Evolutionary conservation across 495 filamentous ascomycete species (phyloP).

Genomic region (Trichoderma erinaceum): DNA sequence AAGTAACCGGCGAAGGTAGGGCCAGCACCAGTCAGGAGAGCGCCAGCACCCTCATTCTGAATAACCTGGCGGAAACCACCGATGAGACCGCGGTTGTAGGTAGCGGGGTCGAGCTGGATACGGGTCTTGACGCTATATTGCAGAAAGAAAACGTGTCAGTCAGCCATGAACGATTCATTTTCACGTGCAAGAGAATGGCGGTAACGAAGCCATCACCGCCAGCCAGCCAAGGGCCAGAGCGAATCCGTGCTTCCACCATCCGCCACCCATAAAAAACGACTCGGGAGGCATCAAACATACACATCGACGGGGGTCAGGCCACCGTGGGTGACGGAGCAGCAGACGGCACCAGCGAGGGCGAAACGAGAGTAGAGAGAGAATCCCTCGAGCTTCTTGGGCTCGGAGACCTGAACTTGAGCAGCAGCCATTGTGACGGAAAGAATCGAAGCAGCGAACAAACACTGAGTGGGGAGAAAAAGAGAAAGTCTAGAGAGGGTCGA

Average conservation of each 20-base stretch:
- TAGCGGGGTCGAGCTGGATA: constrained; percentile 86
- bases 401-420: constrained; percentile 20
- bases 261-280: background rate
- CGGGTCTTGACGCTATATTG: constrained; percentile 78
- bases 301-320: constrained; percentile 91
- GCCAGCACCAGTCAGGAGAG: constrained; percentile 80
- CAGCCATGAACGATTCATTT: background rate
- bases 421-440: background rate
- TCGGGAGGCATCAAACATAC: constrained; percentile 51
- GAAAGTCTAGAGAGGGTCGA: background rate
- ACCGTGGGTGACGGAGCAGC: constrained; percentile 92
- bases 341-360: constrained; percentile 88
- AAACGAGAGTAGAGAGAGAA: constrained; percentile 69
- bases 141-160: background rate
- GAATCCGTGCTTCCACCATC: background rate
- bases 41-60: constrained; percentile 77
- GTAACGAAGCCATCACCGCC: background rate
- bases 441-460: constrained; percentile 9
- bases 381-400: constrained; percentile 37
- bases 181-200: constrained; percentile 7
- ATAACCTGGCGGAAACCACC: constrained; percentile 82
- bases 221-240: background rate
- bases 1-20: constrained; percentile 89
- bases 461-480: constrained; percentile 12
- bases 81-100: constrained; percentile 85